A percentile compares a stretch with the other conserved stretches of the same genome.
phyloP scores from a whole-genome alignment of 345 rosid species.

The Mangifera indica region DNA sequence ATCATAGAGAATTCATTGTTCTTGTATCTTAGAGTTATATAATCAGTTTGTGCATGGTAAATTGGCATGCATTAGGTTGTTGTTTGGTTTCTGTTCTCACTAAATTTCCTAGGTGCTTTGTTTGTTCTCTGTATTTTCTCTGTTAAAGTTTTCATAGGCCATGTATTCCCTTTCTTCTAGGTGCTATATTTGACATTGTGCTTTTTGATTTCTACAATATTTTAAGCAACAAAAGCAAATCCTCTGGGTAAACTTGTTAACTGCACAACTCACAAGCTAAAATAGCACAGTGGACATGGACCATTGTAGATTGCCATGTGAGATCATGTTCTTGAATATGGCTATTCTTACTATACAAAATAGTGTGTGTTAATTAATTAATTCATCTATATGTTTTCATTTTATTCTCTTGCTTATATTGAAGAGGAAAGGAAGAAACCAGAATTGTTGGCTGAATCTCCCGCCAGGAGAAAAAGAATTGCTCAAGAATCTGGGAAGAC shows the following conservation, averaged over 20 bases:
- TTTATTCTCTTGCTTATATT: constrained; percentile 17
- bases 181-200: neutral
- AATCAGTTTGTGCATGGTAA: too few relatives aligned
- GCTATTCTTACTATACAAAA: neutral
- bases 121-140: neutral
- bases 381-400: neutral
- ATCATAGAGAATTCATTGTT: neutral
- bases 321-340: neutral
- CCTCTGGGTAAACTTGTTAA: neutral
- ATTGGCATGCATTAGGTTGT: neutral
- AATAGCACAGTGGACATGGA: neutral
- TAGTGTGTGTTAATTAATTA: neutral
- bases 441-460: constrained; percentile 88
- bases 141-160: neutral
- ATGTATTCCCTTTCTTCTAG: neutral
- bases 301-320: neutral
- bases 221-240: neutral
- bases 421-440: constrained; percentile 96
- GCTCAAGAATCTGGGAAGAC: constrained; percentile 86
- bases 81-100: neutral
- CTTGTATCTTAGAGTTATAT: neutral
- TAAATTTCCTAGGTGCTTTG: neutral
- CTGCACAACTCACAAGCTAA: neutral
- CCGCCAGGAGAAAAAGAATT: constrained; percentile 71
- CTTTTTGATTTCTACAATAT: neutral